These are phyloP conservation scores for Naganishia sp. DNA, from an alignment of 1,284 basidiomycete genomes.

Conservation along the genomic window DNA sequence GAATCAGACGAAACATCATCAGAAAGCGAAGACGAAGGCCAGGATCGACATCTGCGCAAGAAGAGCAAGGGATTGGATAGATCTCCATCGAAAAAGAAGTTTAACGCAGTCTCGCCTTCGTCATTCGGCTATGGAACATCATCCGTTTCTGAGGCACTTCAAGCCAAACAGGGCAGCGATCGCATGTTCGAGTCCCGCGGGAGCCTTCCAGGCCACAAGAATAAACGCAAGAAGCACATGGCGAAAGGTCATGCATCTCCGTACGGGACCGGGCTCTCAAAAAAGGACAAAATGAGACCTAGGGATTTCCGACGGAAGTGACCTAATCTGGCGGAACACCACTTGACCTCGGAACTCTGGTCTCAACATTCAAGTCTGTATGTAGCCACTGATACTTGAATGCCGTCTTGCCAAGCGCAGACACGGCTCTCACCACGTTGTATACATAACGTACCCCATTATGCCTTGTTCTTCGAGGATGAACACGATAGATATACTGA, in stretches of 20 bases:
- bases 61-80: conserved; percentile 4
- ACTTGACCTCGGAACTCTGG: not conserved
- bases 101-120: conserved; percentile 4
- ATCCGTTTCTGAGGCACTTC: conserved; percentile 7
- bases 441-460: not conserved
- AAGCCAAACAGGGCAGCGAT: conserved; percentile 9
- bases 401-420: no score
- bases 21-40: not conserved
- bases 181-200: conserved; percentile 16
- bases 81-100: not conserved
- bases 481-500: not conserved
- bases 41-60: conserved; percentile 8
- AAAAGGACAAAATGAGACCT: not conserved
- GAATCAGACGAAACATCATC: not conserved
- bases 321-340: not conserved
- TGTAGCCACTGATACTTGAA: not conserved
- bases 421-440: conserved; percentile 2
- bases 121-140: conserved; percentile 11
- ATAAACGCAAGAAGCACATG: conserved; percentile 8
- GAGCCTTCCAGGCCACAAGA: conserved; percentile 2
- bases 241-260: conserved; percentile 17
- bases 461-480: conserved; percentile 5
- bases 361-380: no score
- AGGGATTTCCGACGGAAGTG: conserved; percentile 1
- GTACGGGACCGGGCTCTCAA: not conserved